A percentile compares a stretch with the other conserved stretches of the same genome.
Evolutionary conservation across 352 stramenopile species (phyloP).

Genomic region (Phytophthora boehmeriae): DNA sequence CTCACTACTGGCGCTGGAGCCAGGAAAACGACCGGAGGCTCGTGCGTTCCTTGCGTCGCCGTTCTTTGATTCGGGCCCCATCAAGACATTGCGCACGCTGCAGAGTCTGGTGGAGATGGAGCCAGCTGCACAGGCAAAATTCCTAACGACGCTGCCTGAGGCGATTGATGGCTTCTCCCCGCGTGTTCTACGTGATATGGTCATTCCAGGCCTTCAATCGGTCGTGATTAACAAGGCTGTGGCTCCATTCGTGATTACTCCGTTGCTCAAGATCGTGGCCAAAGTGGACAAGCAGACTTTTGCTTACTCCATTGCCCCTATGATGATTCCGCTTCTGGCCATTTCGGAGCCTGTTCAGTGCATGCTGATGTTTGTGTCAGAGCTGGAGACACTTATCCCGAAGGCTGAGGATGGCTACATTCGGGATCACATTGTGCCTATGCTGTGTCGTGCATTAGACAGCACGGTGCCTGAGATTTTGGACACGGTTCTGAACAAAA

Average conservation of each 20-base stretch:
- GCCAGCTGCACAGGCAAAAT: slow-evolving; percentile 80
- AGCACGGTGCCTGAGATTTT: slow-evolving; percentile 87
- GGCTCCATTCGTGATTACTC: slow-evolving; percentile 87
- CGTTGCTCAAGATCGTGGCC: slow-evolving; percentile 87
- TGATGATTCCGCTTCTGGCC: slow-evolving; percentile 81
- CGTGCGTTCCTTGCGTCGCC: slow-evolving; percentile 79
- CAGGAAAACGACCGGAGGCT: slow-evolving; percentile 66
- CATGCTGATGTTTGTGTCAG: slow-evolving; percentile 91
- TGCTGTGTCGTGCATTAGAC: slow-evolving; percentile 85
- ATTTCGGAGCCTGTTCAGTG: slow-evolving; percentile 90
- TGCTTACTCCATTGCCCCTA: slow-evolving; percentile 70
- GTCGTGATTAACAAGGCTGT: slow-evolving; percentile 88
- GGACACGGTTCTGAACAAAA: slow-evolving; percentile 89
- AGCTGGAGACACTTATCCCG: slow-evolving; percentile 79
- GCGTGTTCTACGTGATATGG: slow-evolving; percentile 84
- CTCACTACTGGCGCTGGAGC: slow-evolving; percentile 68
- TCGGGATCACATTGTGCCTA: slow-evolving; percentile 88
- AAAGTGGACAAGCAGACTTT: slow-evolving; percentile 90
- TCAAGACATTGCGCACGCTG: slow-evolving; percentile 83
- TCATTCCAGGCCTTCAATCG: slow-evolving; percentile 77
- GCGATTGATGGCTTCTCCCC: slow-evolving; percentile 82
- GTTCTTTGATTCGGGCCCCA: slow-evolving; percentile 87
- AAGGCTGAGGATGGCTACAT: slow-evolving; percentile 90
- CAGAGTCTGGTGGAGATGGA: slow-evolving; percentile 88
- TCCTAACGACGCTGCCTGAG: slow-evolving; percentile 71